These are phyloP conservation scores for Leccinum variicolor DNA, from an alignment of 768 basidiomycete species.

Conservation along the genomic window DNA sequence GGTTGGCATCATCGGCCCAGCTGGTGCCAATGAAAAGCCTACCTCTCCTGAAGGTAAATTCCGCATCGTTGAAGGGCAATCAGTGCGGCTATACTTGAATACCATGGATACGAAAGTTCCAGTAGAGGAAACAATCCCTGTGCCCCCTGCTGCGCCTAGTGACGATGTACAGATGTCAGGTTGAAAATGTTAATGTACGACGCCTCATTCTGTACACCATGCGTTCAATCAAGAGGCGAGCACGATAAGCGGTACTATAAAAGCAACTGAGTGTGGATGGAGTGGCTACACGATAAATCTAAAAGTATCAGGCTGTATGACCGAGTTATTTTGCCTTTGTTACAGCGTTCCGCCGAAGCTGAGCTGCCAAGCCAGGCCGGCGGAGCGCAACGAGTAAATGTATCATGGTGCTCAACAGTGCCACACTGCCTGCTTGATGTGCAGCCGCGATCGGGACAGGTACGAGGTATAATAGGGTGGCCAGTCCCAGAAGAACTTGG, in stretches of 20 bases:
- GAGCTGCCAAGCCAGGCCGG: slow-evolving; percentile 63
- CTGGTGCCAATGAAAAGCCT: slow-evolving; percentile 54
- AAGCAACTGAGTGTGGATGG: slow-evolving; percentile 26
- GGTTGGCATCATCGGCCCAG: slow-evolving; percentile 85
- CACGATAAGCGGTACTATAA: neutral
- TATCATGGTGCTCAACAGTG: slow-evolving; percentile 78
- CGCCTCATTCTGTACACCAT: slow-evolving; percentile 5
- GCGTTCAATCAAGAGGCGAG: slow-evolving; percentile 3
- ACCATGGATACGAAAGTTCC: slow-evolving; percentile 74
- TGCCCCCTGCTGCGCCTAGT: slow-evolving; percentile 34
- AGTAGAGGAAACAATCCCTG: slow-evolving; percentile 37
- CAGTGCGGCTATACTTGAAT: slow-evolving; percentile 68
- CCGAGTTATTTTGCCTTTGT: slow-evolving; percentile 13
- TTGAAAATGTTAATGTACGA: slow-evolving; percentile 34
- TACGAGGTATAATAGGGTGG: slow-evolving; percentile 88
- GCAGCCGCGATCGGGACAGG: slow-evolving; percentile 89
- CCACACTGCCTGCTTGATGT: slow-evolving; percentile 94
- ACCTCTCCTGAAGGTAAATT: slow-evolving; percentile 59
- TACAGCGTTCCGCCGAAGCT: slow-evolving; percentile 49
- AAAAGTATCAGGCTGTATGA: slow-evolving; percentile 6
- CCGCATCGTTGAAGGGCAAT: slow-evolving; percentile 84
- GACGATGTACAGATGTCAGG: slow-evolving; percentile 89
- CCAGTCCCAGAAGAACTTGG: slow-evolving; percentile 73
- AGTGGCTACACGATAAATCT: slow-evolving; percentile 12
- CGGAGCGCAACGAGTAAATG: slow-evolving; percentile 73